Evolutionary conservation across 805 yeast species (phyloP).

Genomic region (Lipomyces sp.): DNA sequence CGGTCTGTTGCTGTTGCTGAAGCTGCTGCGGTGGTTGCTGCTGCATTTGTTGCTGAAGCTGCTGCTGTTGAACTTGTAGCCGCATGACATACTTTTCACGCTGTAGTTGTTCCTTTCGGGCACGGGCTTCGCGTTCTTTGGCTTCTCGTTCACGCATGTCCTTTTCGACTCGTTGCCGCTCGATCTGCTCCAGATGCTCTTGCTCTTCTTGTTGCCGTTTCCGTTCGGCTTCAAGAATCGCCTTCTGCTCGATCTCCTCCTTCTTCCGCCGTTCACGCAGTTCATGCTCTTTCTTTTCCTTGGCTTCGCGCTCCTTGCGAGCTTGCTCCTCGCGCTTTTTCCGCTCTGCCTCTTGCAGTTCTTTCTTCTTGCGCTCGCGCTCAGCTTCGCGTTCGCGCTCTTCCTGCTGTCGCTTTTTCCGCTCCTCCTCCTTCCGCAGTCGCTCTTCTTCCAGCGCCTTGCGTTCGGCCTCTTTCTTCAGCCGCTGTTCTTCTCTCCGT

Average conservation of each 20-base stretch:
- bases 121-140: constrained; percentile 26
- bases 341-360: constrained; percentile 29
- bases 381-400: constrained; percentile 26
- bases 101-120: constrained; percentile 25
- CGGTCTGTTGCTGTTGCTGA: constrained; percentile 14
- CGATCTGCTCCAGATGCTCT: constrained; percentile 22
- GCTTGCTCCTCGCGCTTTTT: constrained; percentile 19
- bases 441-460: constrained; percentile 36
- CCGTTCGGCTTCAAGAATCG: constrained; percentile 2
- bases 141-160: constrained; percentile 25
- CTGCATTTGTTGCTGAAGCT: constrained; percentile 20
- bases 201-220: constrained; percentile 12
- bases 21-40: constrained; percentile 14
- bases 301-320: constrained; percentile 23
- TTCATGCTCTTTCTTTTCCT: constrained; percentile 21
- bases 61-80: constrained; percentile 25
- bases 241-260: constrained; percentile 22
- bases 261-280: constrained; percentile 18
- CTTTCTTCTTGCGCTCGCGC: constrained; percentile 21
- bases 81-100: constrained; percentile 22
- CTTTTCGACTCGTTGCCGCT: constrained; percentile 20
- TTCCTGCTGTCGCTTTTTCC: constrained; percentile 23
- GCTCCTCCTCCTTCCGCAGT: constrained; percentile 27
- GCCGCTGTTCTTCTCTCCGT: constrained; percentile 28
- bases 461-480: constrained; percentile 32